phyloP scores from a whole-genome alignment of 139 green algal species.

The Tetratostichococcus sp. region DNA sequence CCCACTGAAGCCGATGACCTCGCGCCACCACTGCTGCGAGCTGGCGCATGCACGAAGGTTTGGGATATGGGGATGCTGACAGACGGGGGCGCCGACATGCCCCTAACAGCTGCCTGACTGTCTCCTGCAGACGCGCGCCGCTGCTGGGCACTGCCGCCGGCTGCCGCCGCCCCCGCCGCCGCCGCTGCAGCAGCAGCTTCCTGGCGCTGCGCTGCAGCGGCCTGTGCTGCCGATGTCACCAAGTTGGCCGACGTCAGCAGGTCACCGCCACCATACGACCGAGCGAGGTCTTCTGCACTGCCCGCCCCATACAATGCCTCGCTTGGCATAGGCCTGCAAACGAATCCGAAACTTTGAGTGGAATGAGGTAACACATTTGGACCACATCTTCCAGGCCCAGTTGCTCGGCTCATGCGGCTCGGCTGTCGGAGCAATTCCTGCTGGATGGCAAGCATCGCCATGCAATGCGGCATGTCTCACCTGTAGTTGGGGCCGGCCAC shows the following conservation, averaged over 20 bases:
- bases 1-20: not conserved
- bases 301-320: not conserved
- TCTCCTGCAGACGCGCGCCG: not conserved
- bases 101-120: too few relatives aligned
- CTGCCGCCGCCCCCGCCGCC: too few relatives aligned
- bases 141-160: not conserved
- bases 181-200: not conserved
- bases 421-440: too few relatives aligned
- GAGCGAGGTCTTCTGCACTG: not conserved
- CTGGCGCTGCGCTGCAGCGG: not conserved
- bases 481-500: conserved; percentile 17
- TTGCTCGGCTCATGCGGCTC: too few relatives aligned
- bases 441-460: too few relatives aligned
- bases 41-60: not conserved
- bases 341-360: not conserved
- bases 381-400: too few relatives aligned
- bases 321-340: not conserved
- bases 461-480: too few relatives aligned
- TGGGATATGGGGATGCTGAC: not conserved
- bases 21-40: not conserved
- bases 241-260: not conserved
- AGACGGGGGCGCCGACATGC: too few relatives aligned
- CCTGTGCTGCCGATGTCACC: not conserved
- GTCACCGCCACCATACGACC: not conserved
- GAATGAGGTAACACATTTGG: not conserved